Conservation (phyloP, 2,329 filamentous ascomycete genomes). For the Botrytis tulipae region DNA sequence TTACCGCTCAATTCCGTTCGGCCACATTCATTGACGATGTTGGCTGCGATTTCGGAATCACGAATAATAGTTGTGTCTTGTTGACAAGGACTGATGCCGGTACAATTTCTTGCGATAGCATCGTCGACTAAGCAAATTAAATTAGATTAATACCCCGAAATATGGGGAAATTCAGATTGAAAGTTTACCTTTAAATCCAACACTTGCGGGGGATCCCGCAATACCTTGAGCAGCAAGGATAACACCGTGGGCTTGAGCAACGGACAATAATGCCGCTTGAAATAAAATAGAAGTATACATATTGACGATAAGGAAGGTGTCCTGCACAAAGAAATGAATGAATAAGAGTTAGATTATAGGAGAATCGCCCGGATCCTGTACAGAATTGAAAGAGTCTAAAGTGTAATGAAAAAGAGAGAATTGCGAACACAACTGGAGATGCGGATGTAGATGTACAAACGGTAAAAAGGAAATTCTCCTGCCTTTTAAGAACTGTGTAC, state of each 20-base stretch:
- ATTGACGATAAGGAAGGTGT: conserved; percentile 14
- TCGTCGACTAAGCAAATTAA: conserved; percentile 45
- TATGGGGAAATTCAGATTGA: neutral
- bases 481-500: neutral
- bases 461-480: neutral
- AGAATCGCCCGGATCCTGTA: conserved; percentile 22
- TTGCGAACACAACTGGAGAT: neutral
- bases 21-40: conserved; percentile 59
- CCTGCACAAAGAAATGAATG: conserved; percentile 20
- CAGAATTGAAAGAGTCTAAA: conserved; percentile 5
- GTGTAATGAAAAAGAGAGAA: neutral
- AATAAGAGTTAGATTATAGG: conserved; percentile 14
- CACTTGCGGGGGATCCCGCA: conserved; percentile 4
- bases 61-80: conserved; percentile 63
- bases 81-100: conserved; percentile 63
- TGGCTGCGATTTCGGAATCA: conserved; percentile 52
- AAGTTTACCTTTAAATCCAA: conserved; percentile 16
- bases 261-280: conserved; percentile 15
- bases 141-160: neutral
- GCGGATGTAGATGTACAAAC: conserved; percentile 12
- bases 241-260: conserved; percentile 13
- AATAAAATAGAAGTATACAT: conserved; percentile 17
- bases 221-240: conserved; percentile 20
- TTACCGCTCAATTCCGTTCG: conserved; percentile 59
- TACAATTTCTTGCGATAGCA: conserved; percentile 60